A percentile compares a stretch with the other conserved stretches of the same genome.
Evolutionary conservation across 257 asterid species (phyloP).

Genomic region (Fraxinus excelsior): DNA sequence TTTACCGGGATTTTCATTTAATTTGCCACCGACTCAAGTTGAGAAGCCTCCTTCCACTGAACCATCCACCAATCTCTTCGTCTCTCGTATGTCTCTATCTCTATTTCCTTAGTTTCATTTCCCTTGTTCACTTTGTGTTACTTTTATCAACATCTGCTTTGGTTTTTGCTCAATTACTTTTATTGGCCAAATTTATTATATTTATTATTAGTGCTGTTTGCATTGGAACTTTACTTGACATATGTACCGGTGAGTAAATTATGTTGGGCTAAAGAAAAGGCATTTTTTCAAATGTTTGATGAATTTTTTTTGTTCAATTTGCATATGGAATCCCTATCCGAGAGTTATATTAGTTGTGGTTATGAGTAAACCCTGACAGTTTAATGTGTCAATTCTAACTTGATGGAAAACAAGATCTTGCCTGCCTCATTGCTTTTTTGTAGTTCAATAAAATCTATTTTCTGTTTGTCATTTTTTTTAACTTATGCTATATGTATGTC

Average conservation of each 20-base stretch:
- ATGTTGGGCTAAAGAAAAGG: not conserved
- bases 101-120: not conserved
- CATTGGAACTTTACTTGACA: not conserved
- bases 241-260: not conserved
- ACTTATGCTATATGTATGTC: not conserved
- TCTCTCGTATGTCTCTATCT: conserved; percentile 52
- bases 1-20: conserved; percentile 55
- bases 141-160: not conserved
- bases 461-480: not conserved
- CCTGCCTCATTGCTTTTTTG: not conserved
- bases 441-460: not conserved
- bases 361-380: not conserved
- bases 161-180: not conserved
- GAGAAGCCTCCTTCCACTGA: conserved; percentile 75
- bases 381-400: not conserved
- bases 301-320: not conserved
- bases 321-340: not conserved
- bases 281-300: not conserved
- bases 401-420: not conserved
- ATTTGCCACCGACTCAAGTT: conserved; percentile 42
- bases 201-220: not conserved
- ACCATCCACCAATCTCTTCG: conserved; percentile 82
- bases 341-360: not conserved
- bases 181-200: not conserved
- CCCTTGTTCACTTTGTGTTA: not conserved